phyloP scores from a whole-genome alignment of 345 rosid species.

The Citrus hindsii region DNA sequence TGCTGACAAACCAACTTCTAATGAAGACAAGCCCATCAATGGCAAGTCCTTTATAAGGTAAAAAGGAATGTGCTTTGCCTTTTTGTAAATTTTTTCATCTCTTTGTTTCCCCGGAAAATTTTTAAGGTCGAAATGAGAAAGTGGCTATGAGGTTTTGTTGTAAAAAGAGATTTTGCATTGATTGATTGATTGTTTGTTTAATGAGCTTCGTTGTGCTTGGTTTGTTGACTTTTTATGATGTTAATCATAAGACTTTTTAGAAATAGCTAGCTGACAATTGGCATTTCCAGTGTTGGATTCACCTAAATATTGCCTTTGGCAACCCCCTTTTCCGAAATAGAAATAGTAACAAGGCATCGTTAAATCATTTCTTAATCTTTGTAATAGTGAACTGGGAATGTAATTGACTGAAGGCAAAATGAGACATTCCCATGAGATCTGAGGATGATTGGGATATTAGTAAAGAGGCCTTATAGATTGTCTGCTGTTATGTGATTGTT shows the following conservation, averaged over 20 bases:
- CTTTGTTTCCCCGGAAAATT: neutral
- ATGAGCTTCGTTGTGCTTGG: neutral
- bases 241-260: neutral
- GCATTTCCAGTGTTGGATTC: neutral
- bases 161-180: neutral
- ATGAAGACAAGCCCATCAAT: constrained; percentile 28
- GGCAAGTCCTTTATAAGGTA: constrained; percentile 52
- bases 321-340: neutral
- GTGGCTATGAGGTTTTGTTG: neutral
- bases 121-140: neutral
- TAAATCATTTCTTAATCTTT: neutral
- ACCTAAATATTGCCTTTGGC: neutral
- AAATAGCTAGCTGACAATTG: neutral
- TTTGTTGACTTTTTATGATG: neutral
- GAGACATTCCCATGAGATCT: neutral
- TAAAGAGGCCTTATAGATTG: neutral
- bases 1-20: neutral
- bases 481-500: neutral
- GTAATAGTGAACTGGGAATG: neutral
- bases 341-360: neutral
- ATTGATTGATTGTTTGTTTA: neutral
- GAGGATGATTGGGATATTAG: neutral
- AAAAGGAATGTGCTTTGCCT: neutral
- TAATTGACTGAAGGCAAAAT: neutral
- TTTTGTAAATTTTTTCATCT: constrained; percentile 2